phyloP scores from a whole-genome alignment of 2,329 filamentous ascomycete species.

The Cordyceps cicadae region DNA sequence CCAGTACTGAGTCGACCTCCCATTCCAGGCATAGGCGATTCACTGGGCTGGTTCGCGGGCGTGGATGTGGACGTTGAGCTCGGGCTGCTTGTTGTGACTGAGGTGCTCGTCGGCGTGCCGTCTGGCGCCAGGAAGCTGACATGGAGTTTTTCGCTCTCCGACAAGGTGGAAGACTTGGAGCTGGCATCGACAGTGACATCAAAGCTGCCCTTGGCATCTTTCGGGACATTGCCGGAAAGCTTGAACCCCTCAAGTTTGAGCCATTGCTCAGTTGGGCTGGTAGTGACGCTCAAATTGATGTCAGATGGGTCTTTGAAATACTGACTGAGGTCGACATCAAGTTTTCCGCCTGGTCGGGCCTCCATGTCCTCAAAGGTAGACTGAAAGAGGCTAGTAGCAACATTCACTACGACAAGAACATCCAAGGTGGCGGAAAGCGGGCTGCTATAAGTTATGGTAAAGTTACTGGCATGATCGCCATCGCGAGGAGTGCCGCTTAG shows the following conservation, averaged over 20 bases:
- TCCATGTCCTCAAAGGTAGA: slow-evolving; percentile 32
- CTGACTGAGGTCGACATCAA: slow-evolving; percentile 34
- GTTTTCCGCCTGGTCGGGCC: slow-evolving; percentile 31
- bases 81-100: slow-evolving; percentile 16
- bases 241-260: slow-evolving; percentile 31
- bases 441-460: slow-evolving; percentile 55
- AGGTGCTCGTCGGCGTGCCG: slow-evolving; percentile 18
- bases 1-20: slow-evolving; percentile 22
- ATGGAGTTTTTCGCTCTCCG: slow-evolving; percentile 30
- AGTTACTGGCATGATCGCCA: slow-evolving; percentile 50
- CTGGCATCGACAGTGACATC: slow-evolving; percentile 24
- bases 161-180: slow-evolving; percentile 25
- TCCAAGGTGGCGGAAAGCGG: slow-evolving; percentile 50
- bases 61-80: slow-evolving; percentile 20
- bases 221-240: slow-evolving; percentile 34
- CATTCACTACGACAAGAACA: slow-evolving; percentile 38
- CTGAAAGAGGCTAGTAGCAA: slow-evolving; percentile 32
- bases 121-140: slow-evolving; percentile 26
- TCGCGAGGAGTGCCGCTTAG: slow-evolving; percentile 57
- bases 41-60: slow-evolving; percentile 17
- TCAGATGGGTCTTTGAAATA: slow-evolving; percentile 34
- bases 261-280: slow-evolving; percentile 34
- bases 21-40: slow-evolving; percentile 14
- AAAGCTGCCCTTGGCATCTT: slow-evolving; percentile 24
- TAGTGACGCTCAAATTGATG: slow-evolving; percentile 28